A percentile compares a stretch with the other conserved stretches of the same genome.
Conservation (phyloP, 495 filamentous ascomycete genomes). For the Pseudevernia furfuracea region DNA sequence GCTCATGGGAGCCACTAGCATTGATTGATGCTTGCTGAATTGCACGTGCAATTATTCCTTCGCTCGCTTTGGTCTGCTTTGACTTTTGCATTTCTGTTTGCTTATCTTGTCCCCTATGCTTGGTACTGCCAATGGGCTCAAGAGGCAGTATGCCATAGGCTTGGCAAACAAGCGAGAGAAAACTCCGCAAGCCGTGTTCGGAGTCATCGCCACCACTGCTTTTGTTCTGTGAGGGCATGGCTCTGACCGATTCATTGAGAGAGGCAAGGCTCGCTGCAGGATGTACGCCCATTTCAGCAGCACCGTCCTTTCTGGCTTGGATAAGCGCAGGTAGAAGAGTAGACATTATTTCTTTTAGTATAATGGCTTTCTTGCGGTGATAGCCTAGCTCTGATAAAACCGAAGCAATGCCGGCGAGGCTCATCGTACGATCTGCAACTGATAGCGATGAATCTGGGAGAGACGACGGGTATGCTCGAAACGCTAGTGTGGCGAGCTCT, state of each 20-base stretch:
- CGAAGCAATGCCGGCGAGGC: slow-evolving; percentile 80
- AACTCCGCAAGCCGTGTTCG: slow-evolving; percentile 23
- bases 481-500: slow-evolving; percentile 62
- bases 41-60: slow-evolving; percentile 44
- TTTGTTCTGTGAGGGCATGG: neutral
- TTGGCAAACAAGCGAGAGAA: slow-evolving; percentile 27
- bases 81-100: slow-evolving; percentile 10
- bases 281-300: slow-evolving; percentile 90
- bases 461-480: slow-evolving; percentile 61
- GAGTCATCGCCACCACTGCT: slow-evolving; percentile 6
- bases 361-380: slow-evolving; percentile 77
- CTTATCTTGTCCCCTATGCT: neutral
- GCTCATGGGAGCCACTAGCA: slow-evolving; percentile 54
- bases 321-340: slow-evolving; percentile 76
- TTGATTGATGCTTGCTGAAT: slow-evolving; percentile 45
- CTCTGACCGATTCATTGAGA: slow-evolving; percentile 30
- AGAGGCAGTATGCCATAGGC: slow-evolving; percentile 25
- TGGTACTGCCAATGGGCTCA: neutral
- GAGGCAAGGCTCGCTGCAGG: slow-evolving; percentile 77
- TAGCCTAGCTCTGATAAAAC: slow-evolving; percentile 68
- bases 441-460: slow-evolving; percentile 47
- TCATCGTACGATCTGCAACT: slow-evolving; percentile 61
- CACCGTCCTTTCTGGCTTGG: slow-evolving; percentile 86
- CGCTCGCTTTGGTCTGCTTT: slow-evolving; percentile 26
- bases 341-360: slow-evolving; percentile 75